phyloP scores from a whole-genome alignment of 441 rosid species.

The Iberis amara region DNA sequence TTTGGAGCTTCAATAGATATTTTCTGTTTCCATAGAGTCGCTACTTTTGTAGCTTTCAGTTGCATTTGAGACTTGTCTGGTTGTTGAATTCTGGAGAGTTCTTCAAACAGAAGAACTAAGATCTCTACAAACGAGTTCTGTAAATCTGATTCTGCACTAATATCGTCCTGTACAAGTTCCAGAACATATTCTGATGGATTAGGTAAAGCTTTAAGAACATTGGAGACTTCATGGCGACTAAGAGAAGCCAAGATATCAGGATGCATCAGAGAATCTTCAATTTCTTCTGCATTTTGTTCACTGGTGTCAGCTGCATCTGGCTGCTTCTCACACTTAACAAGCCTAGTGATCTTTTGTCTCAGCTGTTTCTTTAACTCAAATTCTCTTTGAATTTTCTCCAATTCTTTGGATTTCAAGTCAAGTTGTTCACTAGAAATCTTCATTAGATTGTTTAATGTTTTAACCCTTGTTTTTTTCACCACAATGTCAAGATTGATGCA shows the following conservation, averaged over 20 bases:
- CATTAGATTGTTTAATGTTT: slow-evolving; percentile 12
- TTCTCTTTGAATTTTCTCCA: slow-evolving; percentile 3
- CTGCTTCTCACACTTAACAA: slow-evolving; percentile 9
- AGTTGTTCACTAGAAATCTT: slow-evolving; percentile 10
- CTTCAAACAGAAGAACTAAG: slow-evolving; percentile 15
- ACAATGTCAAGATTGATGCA: background rate
- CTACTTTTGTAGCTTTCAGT: slow-evolving; percentile 18
- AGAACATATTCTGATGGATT: slow-evolving; percentile 20
- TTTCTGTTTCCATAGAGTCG: slow-evolving; percentile 23
- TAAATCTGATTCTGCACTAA: background rate
- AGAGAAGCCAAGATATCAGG: slow-evolving; percentile 2
- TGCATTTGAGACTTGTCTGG: slow-evolving; percentile 5
- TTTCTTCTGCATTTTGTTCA: slow-evolving; percentile 12
- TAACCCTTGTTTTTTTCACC: slow-evolving; percentile 15
- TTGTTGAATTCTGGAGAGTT: slow-evolving; percentile 11
- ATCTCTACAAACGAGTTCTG: slow-evolving; percentile 13
- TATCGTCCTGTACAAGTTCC: slow-evolving; percentile 10
- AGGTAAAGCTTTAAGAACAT: slow-evolving; percentile 6
- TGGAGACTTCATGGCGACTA: slow-evolving; percentile 5
- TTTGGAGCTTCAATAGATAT: slow-evolving; percentile 19
- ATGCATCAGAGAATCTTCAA: slow-evolving; percentile 8
- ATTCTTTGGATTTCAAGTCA: slow-evolving; percentile 15
- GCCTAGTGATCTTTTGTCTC: slow-evolving; percentile 1
- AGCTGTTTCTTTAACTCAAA: slow-evolving; percentile 8
- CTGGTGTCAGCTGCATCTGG: slow-evolving; percentile 10